phyloP scores from a whole-genome alignment of 148 eudicot genomes.

The Silene uniflora region DNA sequence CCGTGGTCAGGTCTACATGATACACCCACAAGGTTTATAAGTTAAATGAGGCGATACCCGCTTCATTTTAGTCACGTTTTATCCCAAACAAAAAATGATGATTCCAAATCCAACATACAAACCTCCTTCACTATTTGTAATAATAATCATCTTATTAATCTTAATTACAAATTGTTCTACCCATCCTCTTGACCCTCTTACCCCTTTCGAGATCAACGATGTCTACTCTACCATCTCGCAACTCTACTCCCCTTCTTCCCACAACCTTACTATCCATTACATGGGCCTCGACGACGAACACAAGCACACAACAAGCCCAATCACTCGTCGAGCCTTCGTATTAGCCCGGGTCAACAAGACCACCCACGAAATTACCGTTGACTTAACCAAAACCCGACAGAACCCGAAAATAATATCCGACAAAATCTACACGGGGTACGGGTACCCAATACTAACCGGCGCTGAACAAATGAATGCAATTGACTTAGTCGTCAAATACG shows the following conservation, averaged over 20 bases:
- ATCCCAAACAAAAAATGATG: neutral
- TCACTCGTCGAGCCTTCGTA: conserved; percentile 34
- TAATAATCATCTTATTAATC: neutral
- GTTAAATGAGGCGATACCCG: no score
- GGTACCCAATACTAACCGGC: conserved; percentile 33
- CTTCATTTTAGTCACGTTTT: no score
- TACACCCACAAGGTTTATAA: no score
- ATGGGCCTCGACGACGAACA: conserved; percentile 47
- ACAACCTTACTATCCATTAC: conserved; percentile 39
- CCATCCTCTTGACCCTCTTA: conserved; percentile 44
- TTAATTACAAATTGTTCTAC: neutral
- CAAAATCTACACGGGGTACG: conserved; percentile 31
- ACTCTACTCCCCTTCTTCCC: neutral
- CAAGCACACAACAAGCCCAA: conserved; percentile 19
- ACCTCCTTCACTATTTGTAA: neutral
- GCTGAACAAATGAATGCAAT: conserved; percentile 34
- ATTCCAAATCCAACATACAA: neutral
- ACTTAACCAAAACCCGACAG: conserved; percentile 13
- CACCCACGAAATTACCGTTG: conserved; percentile 37
- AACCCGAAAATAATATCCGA: conserved; percentile 19
- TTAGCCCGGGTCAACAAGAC: conserved; percentile 32
- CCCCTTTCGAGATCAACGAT: conserved; percentile 37
- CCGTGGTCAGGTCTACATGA: no score
- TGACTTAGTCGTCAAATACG: conserved; percentile 23
- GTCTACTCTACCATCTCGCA: conserved; percentile 28